Percentiles rank a stretch among this genome's conserved stretches.
phyloP scores from a whole-genome alignment of 805 yeast species.

The Wickerhamiella galacta region DNA sequence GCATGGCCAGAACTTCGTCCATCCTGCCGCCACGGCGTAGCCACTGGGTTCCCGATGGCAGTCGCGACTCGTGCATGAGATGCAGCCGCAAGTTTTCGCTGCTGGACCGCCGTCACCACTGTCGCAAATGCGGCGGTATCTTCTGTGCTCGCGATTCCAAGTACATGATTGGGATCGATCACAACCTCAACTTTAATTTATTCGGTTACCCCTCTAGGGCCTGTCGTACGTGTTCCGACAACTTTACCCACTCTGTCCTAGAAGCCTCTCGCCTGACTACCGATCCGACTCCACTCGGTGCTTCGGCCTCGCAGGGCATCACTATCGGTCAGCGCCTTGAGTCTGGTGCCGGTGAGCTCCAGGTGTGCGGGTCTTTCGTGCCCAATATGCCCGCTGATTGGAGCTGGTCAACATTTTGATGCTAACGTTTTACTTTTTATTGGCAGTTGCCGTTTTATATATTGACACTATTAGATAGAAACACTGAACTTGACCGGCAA shows the following conservation, averaged over 20 bases:
- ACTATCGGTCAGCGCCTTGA: constrained; percentile 10
- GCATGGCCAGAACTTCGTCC: constrained; percentile 8
- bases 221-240: constrained; percentile 48
- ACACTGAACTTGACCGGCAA: too few species aligned
- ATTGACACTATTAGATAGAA: not conserved
- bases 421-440: not conserved
- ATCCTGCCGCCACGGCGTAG: constrained; percentile 19
- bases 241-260: constrained; percentile 36
- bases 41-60: constrained; percentile 45
- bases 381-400: constrained; percentile 49
- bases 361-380: constrained; percentile 23
- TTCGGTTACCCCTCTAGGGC: constrained; percentile 52
- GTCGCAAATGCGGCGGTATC: constrained; percentile 71
- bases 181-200: constrained; percentile 35
- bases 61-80: constrained; percentile 44
- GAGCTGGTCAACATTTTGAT: constrained; percentile 60
- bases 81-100: constrained; percentile 59
- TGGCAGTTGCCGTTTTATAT: too few species aligned
- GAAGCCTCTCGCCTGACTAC: constrained; percentile 14
- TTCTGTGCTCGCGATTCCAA: constrained; percentile 53
- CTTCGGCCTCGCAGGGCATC: constrained; percentile 4
- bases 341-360: constrained; percentile 10
- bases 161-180: constrained; percentile 41
- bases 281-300: constrained; percentile 6
- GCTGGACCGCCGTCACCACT: constrained; percentile 68